Conservation (phyloP, 2,329 filamentous ascomycete genomes). For the Didymella pomorum region DNA sequence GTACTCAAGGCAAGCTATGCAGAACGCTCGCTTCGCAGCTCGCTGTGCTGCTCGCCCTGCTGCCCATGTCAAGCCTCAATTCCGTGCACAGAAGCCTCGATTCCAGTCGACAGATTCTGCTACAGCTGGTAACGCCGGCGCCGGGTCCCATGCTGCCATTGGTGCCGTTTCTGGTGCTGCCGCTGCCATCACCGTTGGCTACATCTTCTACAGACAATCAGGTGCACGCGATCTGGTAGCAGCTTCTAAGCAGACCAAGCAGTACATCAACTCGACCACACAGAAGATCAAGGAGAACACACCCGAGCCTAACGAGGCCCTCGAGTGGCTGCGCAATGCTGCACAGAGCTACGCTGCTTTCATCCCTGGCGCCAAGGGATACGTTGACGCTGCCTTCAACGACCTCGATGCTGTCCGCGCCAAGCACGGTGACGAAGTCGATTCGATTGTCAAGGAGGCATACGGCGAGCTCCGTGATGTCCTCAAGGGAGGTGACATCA, state of each 20-base stretch:
- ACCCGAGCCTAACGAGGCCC: slow-evolving; percentile 71
- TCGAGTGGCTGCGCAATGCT: slow-evolving; percentile 70
- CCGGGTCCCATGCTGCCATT: slow-evolving; percentile 52
- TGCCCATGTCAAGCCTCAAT: slow-evolving; percentile 35
- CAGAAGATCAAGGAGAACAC: slow-evolving; percentile 68
- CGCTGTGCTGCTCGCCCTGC: slow-evolving; percentile 42
- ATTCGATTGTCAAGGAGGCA: slow-evolving; percentile 71
- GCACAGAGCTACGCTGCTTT: slow-evolving; percentile 74
- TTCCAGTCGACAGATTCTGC: slow-evolving; percentile 46
- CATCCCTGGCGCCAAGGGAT: slow-evolving; percentile 73
- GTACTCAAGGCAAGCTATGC: slow-evolving; percentile 46
- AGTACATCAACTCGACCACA: slow-evolving; percentile 67
- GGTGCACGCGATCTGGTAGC: slow-evolving; percentile 59
- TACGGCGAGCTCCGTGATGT: slow-evolving; percentile 72
- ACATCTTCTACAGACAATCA: slow-evolving; percentile 63
- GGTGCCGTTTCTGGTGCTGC: slow-evolving; percentile 61
- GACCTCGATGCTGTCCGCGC: slow-evolving; percentile 73
- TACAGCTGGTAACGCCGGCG: slow-evolving; percentile 30
- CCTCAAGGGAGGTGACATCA: slow-evolving; percentile 66
- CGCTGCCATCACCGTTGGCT: slow-evolving; percentile 58
- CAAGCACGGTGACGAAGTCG: slow-evolving; percentile 74
- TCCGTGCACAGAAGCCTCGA: slow-evolving; percentile 41
- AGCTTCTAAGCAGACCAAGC: slow-evolving; percentile 64
- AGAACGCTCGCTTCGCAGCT: slow-evolving; percentile 42
- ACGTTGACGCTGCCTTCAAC: slow-evolving; percentile 73